Conservation (phyloP, 164 flowering plant species). For the Protea cynaroides region DNA sequence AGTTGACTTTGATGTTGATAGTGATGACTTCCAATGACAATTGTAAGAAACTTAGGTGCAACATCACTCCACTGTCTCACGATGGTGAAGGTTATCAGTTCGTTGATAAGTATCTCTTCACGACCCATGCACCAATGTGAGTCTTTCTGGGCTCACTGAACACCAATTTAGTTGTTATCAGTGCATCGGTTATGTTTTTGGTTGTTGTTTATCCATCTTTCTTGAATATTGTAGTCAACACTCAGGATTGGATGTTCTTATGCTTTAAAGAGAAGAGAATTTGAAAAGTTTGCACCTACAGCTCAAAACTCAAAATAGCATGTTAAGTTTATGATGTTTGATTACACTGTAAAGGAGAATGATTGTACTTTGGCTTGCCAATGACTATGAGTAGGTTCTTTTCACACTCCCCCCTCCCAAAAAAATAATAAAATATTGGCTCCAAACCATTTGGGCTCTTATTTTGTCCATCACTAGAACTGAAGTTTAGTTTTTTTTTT, state of each 20-base stretch:
- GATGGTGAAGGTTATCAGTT: conserved; percentile 73
- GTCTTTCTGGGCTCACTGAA: conserved; percentile 12
- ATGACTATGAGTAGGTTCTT: too few species aligned
- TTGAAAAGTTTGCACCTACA: conserved; percentile 60
- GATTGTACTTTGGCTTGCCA: too few species aligned
- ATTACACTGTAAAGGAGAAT: neutral
- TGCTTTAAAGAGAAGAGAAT: conserved; percentile 84
- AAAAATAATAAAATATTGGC: too few species aligned
- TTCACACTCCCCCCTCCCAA: too few species aligned
- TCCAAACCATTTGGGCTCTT: too few species aligned
- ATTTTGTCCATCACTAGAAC: too few species aligned
- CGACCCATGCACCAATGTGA: conserved; percentile 95
- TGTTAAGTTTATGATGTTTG: conserved; percentile 48
- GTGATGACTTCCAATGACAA: conserved; percentile 80
- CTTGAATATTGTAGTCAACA: neutral
- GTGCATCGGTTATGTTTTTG: neutral
- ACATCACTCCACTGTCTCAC: conserved; percentile 58
- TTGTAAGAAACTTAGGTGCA: conserved; percentile 69
- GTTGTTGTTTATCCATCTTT: too few species aligned
- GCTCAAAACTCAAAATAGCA: conserved; percentile 82
- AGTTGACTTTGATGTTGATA: conserved; percentile 81
- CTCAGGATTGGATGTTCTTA: conserved; percentile 89
- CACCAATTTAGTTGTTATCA: neutral
- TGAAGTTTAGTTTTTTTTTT: too few species aligned
- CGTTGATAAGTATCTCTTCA: conserved; percentile 78